These are phyloP conservation scores for Pseudognaphalium luteoalbum DNA, from an alignment of 129 eudicot genomes.

Conservation along the genomic window DNA sequence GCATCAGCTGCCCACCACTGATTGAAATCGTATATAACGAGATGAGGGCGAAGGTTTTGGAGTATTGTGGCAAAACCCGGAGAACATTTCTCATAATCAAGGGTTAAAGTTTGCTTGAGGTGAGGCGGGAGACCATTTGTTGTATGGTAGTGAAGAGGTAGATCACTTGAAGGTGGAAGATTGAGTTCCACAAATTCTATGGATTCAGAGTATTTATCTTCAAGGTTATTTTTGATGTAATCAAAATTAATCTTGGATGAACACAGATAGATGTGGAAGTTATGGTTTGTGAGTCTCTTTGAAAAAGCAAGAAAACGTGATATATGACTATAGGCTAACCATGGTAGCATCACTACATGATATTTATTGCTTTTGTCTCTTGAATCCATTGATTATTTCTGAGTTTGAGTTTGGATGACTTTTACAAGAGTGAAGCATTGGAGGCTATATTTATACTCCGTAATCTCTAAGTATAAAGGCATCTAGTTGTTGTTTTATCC, in stretches of 20 bases:
- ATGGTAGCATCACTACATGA: constrained; percentile 46
- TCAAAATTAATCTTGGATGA: constrained; percentile 33
- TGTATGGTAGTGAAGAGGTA: too few species aligned
- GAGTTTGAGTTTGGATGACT: neutral
- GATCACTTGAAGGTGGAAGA: constrained; percentile 11
- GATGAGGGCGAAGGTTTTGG: constrained; percentile 29
- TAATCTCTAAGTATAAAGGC: too few species aligned
- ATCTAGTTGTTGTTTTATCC: too few species aligned
- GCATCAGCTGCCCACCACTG: constrained; percentile 36
- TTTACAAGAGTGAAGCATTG: too few species aligned
- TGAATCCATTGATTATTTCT: neutral
- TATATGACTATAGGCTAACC: constrained; percentile 54
- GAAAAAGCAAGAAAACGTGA: constrained; percentile 45
- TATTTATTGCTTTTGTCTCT: neutral
- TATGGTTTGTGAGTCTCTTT: constrained; percentile 33
- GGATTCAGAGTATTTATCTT: neutral
- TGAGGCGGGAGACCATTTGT: too few species aligned
- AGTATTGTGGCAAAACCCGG: constrained; percentile 24
- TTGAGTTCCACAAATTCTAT: constrained; percentile 38
- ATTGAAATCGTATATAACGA: constrained; percentile 31
- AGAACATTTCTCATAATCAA: too few species aligned
- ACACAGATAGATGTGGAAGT: constrained; percentile 30
- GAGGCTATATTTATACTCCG: too few species aligned
- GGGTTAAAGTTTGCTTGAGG: too few species aligned
- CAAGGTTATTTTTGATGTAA: constrained; percentile 21